Evolutionary conservation across 495 filamentous ascomycete genomes (phyloP).

Genomic region (Pseudevernia furfuracea): DNA sequence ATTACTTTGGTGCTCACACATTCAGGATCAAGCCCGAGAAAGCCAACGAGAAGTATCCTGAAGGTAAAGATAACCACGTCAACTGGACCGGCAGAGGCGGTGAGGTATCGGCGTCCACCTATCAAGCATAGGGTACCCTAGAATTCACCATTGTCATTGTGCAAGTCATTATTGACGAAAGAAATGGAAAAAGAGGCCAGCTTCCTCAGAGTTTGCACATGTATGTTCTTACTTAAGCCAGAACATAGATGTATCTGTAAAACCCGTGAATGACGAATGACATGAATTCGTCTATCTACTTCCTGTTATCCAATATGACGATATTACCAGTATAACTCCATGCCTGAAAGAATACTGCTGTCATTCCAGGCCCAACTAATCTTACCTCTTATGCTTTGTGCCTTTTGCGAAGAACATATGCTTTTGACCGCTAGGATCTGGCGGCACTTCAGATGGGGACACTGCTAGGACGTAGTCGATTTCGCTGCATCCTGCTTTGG

Average conservation of each 20-base stretch:
- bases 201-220: constrained; percentile 7
- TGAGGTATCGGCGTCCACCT: constrained; percentile 93
- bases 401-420: not conserved
- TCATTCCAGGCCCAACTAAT: no score
- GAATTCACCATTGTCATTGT: not conserved
- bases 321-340: not conserved
- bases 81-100: constrained; percentile 99
- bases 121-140: constrained; percentile 66
- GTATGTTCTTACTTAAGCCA: constrained; percentile 5
- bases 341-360: no score
- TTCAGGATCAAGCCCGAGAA: constrained; percentile 93
- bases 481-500: not conserved
- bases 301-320: not conserved
- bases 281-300: not conserved
- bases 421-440: not conserved
- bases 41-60: constrained; percentile 75
- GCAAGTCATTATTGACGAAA: not conserved
- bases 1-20: constrained; percentile 99
- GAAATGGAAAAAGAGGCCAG: constrained; percentile 3
- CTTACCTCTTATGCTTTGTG: not conserved
- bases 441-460: not conserved
- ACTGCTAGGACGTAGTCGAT: not conserved
- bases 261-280: not conserved
- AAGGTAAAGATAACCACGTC: constrained; percentile 88
- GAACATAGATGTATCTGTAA: constrained; percentile 13